Evolutionary conservation across 2,329 filamentous ascomycete genomes (phyloP), one percentile per base, ranked within the genome.

Genomic region (Colletotrichum costaricense): DNA sequence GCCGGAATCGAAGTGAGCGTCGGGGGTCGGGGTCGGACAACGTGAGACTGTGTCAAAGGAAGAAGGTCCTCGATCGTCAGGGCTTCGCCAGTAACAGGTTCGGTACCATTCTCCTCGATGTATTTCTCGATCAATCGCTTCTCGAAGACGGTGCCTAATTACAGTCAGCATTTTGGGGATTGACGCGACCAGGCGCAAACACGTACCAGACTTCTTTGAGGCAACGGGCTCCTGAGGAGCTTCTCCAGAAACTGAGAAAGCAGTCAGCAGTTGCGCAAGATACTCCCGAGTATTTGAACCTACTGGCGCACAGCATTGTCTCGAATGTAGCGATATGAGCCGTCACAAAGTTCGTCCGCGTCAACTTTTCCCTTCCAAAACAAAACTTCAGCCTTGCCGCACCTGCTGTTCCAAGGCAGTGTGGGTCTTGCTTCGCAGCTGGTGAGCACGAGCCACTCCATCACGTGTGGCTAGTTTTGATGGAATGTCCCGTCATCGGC

Each of bases 1-100:
- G 97, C 95, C 26, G 97, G 97, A 80, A 99, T 98, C 49, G 97
- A 99, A 67, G 97, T 98, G 79, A 98, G 91, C 42, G 95, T 95
- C 38, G 97, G 96, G 72, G 97, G 95, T 79, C 97, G 91, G 63
- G 97, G 96, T 78, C 94, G 93, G 75, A 98, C 94, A 78, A 95
- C 90, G 84, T 93, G 92, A 77, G 93, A 89, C 72, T 94, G 92
- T 86, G 97, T 95, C 82, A 99, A 89, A 76, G 95, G 92, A 79
- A 99, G 89, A 74, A 99, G 90, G 82, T 99, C 97, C 76, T 97
- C 94, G 73, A 89, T 83, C 68, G 93, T 90, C 68, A 98, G 90
- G 69, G 96, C 93, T 81, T 98, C 94, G 80, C 94, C 94, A 69
- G 93, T 97, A 72, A 95, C 92, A 35, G 97, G 97, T 79, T 99